phyloP scores from a whole-genome alignment of 805 yeast genomes.

The Zygoascus bituminiphila region DNA sequence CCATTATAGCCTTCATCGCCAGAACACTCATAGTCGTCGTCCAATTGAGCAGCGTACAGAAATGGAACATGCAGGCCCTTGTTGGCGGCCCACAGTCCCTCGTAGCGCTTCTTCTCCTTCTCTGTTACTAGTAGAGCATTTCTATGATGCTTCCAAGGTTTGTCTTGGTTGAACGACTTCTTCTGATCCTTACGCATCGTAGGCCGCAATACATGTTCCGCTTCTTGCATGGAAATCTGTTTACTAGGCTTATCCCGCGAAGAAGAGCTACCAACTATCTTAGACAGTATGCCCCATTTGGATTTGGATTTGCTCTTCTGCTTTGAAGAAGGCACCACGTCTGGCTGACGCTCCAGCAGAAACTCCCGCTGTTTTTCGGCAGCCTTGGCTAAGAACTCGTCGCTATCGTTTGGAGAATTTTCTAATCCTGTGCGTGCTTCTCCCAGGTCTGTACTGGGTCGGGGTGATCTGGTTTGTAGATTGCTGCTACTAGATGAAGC shows the following conservation, averaged over 20 bases:
- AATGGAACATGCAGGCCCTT: conserved; percentile 39
- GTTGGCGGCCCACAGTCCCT: conserved; percentile 90
- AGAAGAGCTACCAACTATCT: neutral
- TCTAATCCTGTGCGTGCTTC: neutral
- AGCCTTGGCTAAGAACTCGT: neutral
- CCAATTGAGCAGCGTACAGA: neutral
- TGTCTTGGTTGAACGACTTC: conserved; percentile 64
- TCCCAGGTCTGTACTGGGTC: neutral
- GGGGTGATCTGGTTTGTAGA: too few species aligned
- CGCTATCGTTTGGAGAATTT: neutral
- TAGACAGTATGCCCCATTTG: neutral
- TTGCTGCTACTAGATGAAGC: neutral
- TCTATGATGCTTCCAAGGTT: conserved; percentile 88
- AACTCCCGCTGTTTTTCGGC: neutral
- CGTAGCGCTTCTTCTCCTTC: conserved; percentile 78
- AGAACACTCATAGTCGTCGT: neutral
- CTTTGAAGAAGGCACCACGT: neutral
- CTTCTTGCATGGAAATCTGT: neutral
- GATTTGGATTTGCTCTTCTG: neutral
- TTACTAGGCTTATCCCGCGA: neutral
- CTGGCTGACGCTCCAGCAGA: neutral
- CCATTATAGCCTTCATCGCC: neutral
- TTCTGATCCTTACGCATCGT: conserved; percentile 33
- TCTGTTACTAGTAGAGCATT: conserved; percentile 41
- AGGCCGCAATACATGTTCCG: conserved; percentile 9